Percentiles rank a stretch among this genome's conserved stretches.
These are phyloP conservation scores for Hypoxylon crocopeplum DNA, from an alignment of 495 filamentous ascomycete species.

Conservation along the genomic window DNA sequence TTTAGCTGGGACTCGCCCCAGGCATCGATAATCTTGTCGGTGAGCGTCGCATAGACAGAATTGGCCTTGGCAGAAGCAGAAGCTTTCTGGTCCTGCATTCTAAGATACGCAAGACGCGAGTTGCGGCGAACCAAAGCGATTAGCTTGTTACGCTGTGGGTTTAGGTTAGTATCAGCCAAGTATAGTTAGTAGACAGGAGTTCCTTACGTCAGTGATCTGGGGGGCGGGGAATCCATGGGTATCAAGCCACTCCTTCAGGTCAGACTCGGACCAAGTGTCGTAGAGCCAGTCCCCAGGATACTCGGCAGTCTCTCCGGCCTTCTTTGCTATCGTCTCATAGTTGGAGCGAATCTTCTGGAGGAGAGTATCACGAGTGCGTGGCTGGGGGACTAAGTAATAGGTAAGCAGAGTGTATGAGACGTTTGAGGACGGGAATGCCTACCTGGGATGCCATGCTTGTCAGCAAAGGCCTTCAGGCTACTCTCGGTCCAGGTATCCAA, in stretches of 20 bases:
- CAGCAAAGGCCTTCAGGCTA: constrained; percentile 90
- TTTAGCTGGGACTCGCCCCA: constrained; percentile 91
- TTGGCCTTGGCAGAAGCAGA: constrained; percentile 71
- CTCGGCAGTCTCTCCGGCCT: constrained; percentile 75
- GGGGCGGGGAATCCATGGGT: constrained; percentile 87
- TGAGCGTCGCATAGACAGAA: constrained; percentile 71
- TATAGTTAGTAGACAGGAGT: too few species aligned
- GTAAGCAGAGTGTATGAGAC: not conserved
- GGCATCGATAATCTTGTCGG: constrained; percentile 82
- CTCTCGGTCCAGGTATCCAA: constrained; percentile 79
- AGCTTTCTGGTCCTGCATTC: constrained; percentile 62
- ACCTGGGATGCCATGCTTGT: constrained; percentile 84
- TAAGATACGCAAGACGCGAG: constrained; percentile 76
- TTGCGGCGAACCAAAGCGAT: constrained; percentile 91
- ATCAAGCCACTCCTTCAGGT: constrained; percentile 80
- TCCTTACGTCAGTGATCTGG: constrained; percentile 70
- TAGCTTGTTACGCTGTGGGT: constrained; percentile 74
- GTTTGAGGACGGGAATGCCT: not conserved
- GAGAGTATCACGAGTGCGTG: constrained; percentile 82
- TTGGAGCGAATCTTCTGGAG: constrained; percentile 79
- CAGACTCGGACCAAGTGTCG: constrained; percentile 72
- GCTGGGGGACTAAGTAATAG: constrained; percentile 65
- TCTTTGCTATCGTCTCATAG: constrained; percentile 82
- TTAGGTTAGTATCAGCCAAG: not conserved
- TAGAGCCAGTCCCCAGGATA: constrained; percentile 99